A percentile compares a stretch with the other conserved stretches of the same genome.
phyloP scores from a whole-genome alignment of 129 eudicot genomes.

The Flaveria linearis region DNA sequence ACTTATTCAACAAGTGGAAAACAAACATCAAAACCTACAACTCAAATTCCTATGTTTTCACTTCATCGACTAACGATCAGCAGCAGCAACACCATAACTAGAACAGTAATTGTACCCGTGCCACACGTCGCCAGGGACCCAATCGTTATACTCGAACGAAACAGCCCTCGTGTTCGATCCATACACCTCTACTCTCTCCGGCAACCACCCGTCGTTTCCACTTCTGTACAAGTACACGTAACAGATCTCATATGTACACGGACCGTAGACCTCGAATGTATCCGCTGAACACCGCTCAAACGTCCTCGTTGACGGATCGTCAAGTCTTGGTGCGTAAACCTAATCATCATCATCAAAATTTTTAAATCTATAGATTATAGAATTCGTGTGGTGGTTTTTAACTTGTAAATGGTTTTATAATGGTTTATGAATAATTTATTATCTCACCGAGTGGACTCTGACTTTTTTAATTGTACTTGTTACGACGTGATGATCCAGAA shows the following conservation, averaged over 20 bases:
- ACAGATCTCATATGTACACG: slow-evolving; percentile 68
- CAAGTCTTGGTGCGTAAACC: slow-evolving; percentile 76
- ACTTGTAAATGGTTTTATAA: too few relatives aligned
- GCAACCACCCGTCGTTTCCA: slow-evolving; percentile 81
- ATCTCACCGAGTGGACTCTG: too few relatives aligned
- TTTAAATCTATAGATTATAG: too few relatives aligned
- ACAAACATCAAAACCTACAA: neutral
- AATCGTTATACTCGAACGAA: slow-evolving; percentile 51
- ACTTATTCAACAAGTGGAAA: slow-evolving; percentile 30
- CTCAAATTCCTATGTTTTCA: slow-evolving; percentile 19
- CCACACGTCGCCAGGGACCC: slow-evolving; percentile 54
- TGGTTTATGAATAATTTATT: too few relatives aligned
- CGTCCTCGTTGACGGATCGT: slow-evolving; percentile 62
- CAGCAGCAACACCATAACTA: slow-evolving; percentile 12
- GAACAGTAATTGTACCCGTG: slow-evolving; percentile 60
- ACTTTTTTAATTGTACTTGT: too few relatives aligned
- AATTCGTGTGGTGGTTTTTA: too few relatives aligned
- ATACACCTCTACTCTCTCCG: slow-evolving; percentile 57
- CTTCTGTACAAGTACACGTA: slow-evolving; percentile 68
- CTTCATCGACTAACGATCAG: slow-evolving; percentile 27
- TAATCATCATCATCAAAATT: slow-evolving; percentile 12
- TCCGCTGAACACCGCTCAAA: slow-evolving; percentile 75
- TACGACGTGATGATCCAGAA: too few relatives aligned
- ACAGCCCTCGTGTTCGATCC: slow-evolving; percentile 45
- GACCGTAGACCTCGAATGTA: slow-evolving; percentile 59